A percentile compares a stretch with the other conserved stretches of the same genome.
phyloP scores from a whole-genome alignment of 176 grass and related monocot species.

The Tuctoria greenei region DNA sequence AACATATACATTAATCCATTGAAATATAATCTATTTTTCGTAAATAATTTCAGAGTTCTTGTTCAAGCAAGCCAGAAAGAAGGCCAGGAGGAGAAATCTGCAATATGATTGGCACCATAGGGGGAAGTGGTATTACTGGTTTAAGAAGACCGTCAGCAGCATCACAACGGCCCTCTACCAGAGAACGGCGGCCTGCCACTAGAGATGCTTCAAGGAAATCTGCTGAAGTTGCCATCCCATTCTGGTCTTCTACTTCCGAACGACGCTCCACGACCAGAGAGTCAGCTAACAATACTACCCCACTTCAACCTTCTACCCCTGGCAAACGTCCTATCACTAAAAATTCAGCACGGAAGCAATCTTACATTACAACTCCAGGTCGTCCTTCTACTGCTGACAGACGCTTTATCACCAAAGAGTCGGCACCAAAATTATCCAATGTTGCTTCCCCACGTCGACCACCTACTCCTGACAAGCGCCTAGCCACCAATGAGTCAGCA shows the following conservation, averaged over 20 bases:
- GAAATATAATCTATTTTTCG: constrained; percentile 13
- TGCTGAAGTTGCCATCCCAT: constrained; percentile 29
- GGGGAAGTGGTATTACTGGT: constrained; percentile 35
- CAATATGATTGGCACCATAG: constrained; percentile 22
- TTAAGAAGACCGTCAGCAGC: constrained; percentile 44
- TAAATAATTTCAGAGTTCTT: constrained; percentile 52
- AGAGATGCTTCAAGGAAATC: constrained; percentile 37
- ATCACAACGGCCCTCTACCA: constrained; percentile 32
- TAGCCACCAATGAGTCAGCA: constrained; percentile 25
- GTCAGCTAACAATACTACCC: constrained; percentile 17
- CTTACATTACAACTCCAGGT: not conserved
- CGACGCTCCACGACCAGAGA: constrained; percentile 29
- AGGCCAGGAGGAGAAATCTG: constrained; percentile 42
- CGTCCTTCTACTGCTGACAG: constrained; percentile 41
- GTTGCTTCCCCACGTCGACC: constrained; percentile 34
- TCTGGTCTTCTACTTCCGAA: constrained; percentile 40
- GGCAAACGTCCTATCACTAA: constrained; percentile 38
- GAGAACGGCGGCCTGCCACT: constrained; percentile 27
- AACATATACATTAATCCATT: constrained; percentile 22
- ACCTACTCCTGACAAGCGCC: constrained; percentile 40
- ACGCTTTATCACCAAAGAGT: constrained; percentile 35
- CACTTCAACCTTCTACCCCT: constrained; percentile 34
- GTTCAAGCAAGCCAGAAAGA: constrained; percentile 30
- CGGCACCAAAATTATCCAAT: not conserved
- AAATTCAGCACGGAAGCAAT: constrained; percentile 11